Evolutionary conservation across 352 stramenopile genomes (phyloP), one percentile per base, ranked within the genome.

Genomic region (Phytophthora colocasiae): DNA sequence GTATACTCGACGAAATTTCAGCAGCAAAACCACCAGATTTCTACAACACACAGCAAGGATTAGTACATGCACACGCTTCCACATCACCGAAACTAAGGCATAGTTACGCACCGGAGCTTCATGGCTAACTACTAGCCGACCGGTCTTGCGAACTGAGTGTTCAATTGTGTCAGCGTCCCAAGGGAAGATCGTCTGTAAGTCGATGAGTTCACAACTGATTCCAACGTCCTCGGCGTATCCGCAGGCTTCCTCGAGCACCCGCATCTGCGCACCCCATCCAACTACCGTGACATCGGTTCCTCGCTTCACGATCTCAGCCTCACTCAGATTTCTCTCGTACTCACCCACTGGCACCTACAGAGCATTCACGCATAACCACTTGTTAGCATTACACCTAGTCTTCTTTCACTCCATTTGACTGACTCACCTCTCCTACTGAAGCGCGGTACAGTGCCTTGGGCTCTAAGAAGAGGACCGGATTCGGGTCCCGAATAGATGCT

Each of bases 391-490:
- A 57, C 32, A 46, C 19, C 38, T 29, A 29, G 32, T 15, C 22
- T 14, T 24, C 22, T 9, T 26, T 38, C 36, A 34, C 19, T 36
- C 17, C 19, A 44, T n/a, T 41, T 4, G 17, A 12, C 44, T 32
- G 26, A 31, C 59, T 49, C 64, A 83, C 96, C 39, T 99, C 94
- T 67, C 92, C 97, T 2, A 99, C 97, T 9, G 96, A 91, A 29
- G 96, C 92, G 50, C 97, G 88, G 75, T 99, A 99, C n/a, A 99
- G 79, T 47, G 96, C 91, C 79, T 99, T 99, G 3, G 97, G 97
- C 73, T 99, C 97, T 40, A 99, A 90, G 75, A 99, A 99, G 6
- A 99, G 71, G 4, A 99, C 97, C 0, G 97, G 97, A 73, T 99
- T 98, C 10, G 94, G 95, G 69, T 98, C 96, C 22, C 97, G 83